Conservation (phyloP, 305 asterid species). For the Petunia hybrid region DNA sequence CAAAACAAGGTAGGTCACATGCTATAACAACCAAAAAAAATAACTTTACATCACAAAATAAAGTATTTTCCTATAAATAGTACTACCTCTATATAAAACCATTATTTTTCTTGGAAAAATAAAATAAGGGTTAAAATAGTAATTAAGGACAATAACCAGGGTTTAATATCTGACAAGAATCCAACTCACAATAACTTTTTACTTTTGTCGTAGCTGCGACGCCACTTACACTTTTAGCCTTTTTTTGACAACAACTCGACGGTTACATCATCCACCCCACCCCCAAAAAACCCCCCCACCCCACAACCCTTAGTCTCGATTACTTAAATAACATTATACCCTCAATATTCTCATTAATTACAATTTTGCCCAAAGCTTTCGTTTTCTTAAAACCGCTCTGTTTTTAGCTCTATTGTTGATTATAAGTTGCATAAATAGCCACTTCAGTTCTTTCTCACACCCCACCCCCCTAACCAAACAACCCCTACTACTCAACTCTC, state of each 20-base stretch:
- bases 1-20: too few relatives aligned
- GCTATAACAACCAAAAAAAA: too few relatives aligned
- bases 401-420: conserved; percentile 10
- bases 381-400: conserved; percentile 6
- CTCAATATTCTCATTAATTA: not conserved
- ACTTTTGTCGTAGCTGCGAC: not conserved
- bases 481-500: not conserved
- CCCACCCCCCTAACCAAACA: not conserved
- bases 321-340: not conserved
- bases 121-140: not conserved
- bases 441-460: not conserved
- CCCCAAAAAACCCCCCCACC: not conserved
- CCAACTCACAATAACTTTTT: not conserved
- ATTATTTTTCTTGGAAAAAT: not conserved
- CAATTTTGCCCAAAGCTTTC: not conserved
- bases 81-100: not conserved
- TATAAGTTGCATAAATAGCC: not conserved
- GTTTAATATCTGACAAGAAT: not conserved
- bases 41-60: too few relatives aligned
- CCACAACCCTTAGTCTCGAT: not conserved
- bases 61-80: too few relatives aligned
- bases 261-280: conserved; percentile 16
- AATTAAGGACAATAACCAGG: not conserved
- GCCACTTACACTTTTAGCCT: not conserved
- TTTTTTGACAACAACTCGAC: conserved; percentile 14